Evolutionary conservation across 495 filamentous ascomycete genomes (phyloP), one percentile per base, ranked within the genome.

Genomic region (Lepraria neglecta): DNA sequence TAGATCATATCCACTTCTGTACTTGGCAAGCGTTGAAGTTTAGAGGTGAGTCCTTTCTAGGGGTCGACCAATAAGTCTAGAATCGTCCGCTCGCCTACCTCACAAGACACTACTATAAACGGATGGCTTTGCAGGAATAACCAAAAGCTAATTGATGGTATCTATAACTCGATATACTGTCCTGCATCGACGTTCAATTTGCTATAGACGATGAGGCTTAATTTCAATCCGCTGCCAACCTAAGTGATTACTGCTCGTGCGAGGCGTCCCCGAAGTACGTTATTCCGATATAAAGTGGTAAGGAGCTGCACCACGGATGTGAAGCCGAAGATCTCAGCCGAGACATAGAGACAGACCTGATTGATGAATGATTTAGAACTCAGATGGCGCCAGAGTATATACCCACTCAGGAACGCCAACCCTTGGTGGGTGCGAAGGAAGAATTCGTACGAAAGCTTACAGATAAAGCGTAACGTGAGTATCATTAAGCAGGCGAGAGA

Each of bases 71-170:
- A 21, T 42, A 57, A 57, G 3, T 73, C 64, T 40, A 76, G 42
- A 17, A 54, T 64, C 38, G 60, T 56, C 51, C 75, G 64, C 53
- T 44, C 63, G 33, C 65, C 67, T 40, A 55, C 30, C 6, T 67
- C 72, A 71, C 64, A 78, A n/a, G 65, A 75, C 58, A 55, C 70
- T 6, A 78, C 67, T 11, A 60, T 72, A 58, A 76, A 77, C 31
- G 68, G 69, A 68, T 77, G 67, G 28, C 62, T 72, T 61, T 76
- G 66, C 30, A 63, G 60, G 60, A 67, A 75, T 48, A 63, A 74
- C 40, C 45, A 72, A 24, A 74, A 46, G 62, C 66, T 68, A 15
- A 75, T 57, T 15, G 65, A 69, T 10, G 65, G 69, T 14, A 77
- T 67, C 66, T 59, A 75, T 28, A 75, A 57, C 56, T 75, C 74